Evolutionary conservation across 768 basidiomycete genomes (phyloP).

Genomic region (Suillus cothurnatus): DNA sequence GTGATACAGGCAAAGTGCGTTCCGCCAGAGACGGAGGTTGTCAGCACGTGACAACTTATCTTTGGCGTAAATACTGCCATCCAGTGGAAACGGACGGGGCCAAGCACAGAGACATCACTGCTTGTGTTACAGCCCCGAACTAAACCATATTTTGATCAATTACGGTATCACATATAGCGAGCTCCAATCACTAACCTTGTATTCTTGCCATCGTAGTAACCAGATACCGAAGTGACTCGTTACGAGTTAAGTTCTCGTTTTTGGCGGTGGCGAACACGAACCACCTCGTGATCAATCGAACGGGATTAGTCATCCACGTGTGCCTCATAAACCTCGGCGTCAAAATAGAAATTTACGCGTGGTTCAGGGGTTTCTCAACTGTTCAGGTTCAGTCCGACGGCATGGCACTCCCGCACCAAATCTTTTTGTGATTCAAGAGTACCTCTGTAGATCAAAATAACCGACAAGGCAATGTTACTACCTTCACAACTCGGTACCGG

Average conservation of each 20-base stretch:
- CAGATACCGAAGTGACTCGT: not conserved
- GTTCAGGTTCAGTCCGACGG: conserved; percentile 5
- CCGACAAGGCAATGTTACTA: not conserved
- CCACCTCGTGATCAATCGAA: too few relatives aligned
- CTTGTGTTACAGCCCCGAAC: conserved; percentile 8
- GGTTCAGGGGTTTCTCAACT: not conserved
- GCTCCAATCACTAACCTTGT: conserved; percentile 4
- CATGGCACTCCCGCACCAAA: not conserved
- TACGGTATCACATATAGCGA: not conserved
- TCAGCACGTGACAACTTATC: conserved; percentile 3
- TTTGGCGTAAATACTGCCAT: conserved; percentile 9
- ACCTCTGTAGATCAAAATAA: not conserved
- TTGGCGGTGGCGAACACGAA: not conserved
- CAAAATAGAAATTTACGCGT: not conserved
- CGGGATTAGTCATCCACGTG: too few relatives aligned
- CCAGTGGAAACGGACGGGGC: conserved; percentile 2
- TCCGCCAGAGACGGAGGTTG: conserved; percentile 26
- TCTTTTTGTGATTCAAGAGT: too few relatives aligned
- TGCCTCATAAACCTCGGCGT: too few relatives aligned
- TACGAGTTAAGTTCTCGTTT: not conserved
- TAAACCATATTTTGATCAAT: not conserved
- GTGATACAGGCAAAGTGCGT: conserved; percentile 9
- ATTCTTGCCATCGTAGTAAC: conserved; percentile 4
- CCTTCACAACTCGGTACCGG: not conserved
- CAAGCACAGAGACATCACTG: conserved; percentile 16